Conservation (phyloP, 345 rosid species). For the Eucalyptus sp. region DNA sequence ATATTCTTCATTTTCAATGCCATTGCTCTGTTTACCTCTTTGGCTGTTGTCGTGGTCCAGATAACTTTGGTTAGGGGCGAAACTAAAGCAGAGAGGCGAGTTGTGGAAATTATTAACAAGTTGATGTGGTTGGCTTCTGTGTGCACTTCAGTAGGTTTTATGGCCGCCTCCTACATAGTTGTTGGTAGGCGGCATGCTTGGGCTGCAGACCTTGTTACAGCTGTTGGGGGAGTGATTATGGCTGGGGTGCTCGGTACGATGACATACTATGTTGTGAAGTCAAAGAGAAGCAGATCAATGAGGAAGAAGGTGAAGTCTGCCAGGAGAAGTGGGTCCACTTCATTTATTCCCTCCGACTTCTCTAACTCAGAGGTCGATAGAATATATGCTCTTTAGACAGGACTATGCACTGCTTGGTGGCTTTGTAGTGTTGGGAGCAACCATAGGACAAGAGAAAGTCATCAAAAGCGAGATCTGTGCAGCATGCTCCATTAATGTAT, state of each 20-base stretch:
- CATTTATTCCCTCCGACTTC: slow-evolving; percentile 2
- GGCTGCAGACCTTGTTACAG: slow-evolving; percentile 7
- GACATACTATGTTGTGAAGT: slow-evolving; percentile 9
- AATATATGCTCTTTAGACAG: slow-evolving; percentile 1
- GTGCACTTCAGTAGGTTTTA: slow-evolving; percentile 69
- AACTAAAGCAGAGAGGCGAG: slow-evolving; percentile 65
- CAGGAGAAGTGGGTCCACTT: slow-evolving; percentile 1
- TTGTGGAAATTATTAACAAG: slow-evolving; percentile 82
- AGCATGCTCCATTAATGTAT: not conserved
- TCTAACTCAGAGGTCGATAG: slow-evolving; percentile 7
- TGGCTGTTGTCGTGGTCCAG: slow-evolving; percentile 90
- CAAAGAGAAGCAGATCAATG: not conserved
- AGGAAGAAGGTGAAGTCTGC: slow-evolving; percentile 6
- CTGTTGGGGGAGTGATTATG: slow-evolving; percentile 5
- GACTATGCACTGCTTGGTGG: not conserved
- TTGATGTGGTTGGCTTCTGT: slow-evolving; percentile 96
- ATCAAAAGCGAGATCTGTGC: not conserved
- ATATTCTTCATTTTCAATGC: slow-evolving; percentile 70
- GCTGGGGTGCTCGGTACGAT: slow-evolving; percentile 10
- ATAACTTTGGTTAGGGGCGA: slow-evolving; percentile 86
- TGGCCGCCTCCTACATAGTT: slow-evolving; percentile 75
- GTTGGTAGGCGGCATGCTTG: slow-evolving; percentile 44
- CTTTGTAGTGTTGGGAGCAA: not conserved
- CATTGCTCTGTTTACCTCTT: slow-evolving; percentile 70
- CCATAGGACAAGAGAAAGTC: not conserved